Percentiles rank a stretch among this genome's conserved stretches.
phyloP scores from a whole-genome alignment of 345 rosid species.

The Gossypium bickii region DNA sequence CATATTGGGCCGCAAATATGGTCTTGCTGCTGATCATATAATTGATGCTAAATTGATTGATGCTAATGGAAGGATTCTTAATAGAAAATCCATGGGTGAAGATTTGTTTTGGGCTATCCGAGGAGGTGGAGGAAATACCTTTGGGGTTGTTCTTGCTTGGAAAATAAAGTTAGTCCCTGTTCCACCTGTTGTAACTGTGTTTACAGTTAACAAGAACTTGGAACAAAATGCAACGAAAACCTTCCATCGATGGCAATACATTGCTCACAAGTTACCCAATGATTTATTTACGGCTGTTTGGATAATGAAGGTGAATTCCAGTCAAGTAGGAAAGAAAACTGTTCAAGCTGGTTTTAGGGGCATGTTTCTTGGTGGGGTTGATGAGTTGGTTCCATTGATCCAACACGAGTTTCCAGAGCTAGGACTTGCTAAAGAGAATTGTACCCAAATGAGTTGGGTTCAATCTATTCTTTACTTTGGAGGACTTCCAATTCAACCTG shows the following conservation, averaged over 20 bases:
- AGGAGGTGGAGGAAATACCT: constrained; percentile 7
- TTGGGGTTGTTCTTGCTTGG: neutral
- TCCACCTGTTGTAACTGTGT: neutral
- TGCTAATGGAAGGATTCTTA: constrained; percentile 5
- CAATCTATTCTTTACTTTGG: neutral
- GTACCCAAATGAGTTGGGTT: neutral
- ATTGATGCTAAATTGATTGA: constrained; percentile 5
- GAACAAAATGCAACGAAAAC: neutral
- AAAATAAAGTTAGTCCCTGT: neutral
- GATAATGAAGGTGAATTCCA: neutral
- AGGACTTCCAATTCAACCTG: neutral
- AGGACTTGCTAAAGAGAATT: neutral
- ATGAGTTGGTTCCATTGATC: neutral
- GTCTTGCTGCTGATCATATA: constrained; percentile 12
- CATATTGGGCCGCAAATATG: neutral
- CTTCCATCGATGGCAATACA: neutral
- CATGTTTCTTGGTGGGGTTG: neutral
- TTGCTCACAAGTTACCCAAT: neutral
- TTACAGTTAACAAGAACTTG: neutral
- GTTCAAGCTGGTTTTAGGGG: neutral
- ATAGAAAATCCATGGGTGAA: constrained; percentile 11
- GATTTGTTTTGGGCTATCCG: constrained; percentile 16
- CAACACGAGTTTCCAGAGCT: neutral
- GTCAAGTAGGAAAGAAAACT: neutral
- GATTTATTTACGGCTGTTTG: neutral